Base-by-base conservation (phyloP, 345 rosid genomes). In the Dovyalis caffra region DNA sequence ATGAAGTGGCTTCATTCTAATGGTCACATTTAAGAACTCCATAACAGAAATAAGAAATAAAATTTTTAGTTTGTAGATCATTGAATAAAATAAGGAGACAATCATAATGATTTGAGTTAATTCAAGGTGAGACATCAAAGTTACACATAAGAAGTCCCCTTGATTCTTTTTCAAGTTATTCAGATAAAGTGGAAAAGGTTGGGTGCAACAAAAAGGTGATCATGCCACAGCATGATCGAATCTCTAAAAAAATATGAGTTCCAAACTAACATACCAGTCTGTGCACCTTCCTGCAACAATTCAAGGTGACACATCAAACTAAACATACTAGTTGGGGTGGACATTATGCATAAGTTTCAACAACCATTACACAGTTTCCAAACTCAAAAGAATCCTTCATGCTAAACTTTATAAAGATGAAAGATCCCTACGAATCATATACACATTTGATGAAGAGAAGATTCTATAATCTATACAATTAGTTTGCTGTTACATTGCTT, bases 241-340 rank as follows among this genome's bases (percentile, higher is more conserved):
- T 74, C 81, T 80, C 81, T 63, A 68, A 71, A 73, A 72, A 70
- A 76, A 69, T 68, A 78, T 66, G 76, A 78, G 70, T 79, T 79
- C 81, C 84, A 84, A 78, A 84, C 79, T 76, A 84, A 86, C 56
- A 74, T 80, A 73, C 79, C 82, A 83, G 71, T 81, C 82, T 75
- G 80, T 35, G 74, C 83, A 81, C 78, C 83, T 66, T 66, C 82
- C 82, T 83, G 85, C 77, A 79, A 80, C 67, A 71, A 80, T 73
- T 83, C 15, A 56, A 56, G 61, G 26, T 72, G 78, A 62, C 73
- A 65, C 15, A 70, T 70, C 74, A 74, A 70, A 49, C 79, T 80
- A 31, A 80, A 78, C 33, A 68, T 29, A 18, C 21, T 33, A 5
- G 74, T n/a, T 1, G 74, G 49, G 58, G 64, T 31, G 66, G 26